These are phyloP conservation scores for Chondrostereum purpureum DNA, from an alignment of 1,284 basidiomycete genomes.

Conservation along the genomic window DNA sequence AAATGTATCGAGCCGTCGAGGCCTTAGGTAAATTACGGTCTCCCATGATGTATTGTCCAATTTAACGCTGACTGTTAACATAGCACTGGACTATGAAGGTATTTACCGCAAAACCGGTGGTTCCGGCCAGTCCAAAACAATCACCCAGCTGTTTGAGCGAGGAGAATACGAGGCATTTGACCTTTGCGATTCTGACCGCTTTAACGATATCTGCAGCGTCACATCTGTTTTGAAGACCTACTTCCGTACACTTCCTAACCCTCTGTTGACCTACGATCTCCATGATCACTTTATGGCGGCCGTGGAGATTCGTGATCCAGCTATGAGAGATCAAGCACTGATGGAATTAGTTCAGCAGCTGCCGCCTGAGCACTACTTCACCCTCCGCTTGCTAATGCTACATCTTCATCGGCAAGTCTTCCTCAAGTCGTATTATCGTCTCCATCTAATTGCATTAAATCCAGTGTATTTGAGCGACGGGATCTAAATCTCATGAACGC, in stretches of 20 bases:
- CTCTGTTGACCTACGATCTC: conserved; percentile 85
- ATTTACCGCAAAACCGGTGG: conserved; percentile 98
- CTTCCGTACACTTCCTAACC: conserved; percentile 87
- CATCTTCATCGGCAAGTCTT: conserved; percentile 81
- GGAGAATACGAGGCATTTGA: conserved; percentile 88
- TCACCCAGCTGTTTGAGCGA: conserved; percentile 92
- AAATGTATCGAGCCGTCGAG: conserved; percentile 96
- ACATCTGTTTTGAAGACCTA: conserved; percentile 97
- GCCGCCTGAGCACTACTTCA: conserved; percentile 84
- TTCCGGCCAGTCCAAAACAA: conserved; percentile 84
- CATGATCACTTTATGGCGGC: conserved; percentile 87
- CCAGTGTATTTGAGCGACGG: conserved; percentile 63
- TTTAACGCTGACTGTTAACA: conserved; percentile 3
- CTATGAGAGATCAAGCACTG: conserved; percentile 56
- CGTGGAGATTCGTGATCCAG: conserved; percentile 61
- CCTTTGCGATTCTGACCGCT: conserved; percentile 78
- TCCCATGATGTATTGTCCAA: not conserved
- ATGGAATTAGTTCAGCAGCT: conserved; percentile 71
- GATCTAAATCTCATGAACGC: conserved; percentile 90
- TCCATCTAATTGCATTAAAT: conserved; percentile 8
- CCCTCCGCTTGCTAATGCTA: conserved; percentile 76
- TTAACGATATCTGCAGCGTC: conserved; percentile 96
- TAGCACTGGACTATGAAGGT: conserved; percentile 88
- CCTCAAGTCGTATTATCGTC: too few relatives aligned
- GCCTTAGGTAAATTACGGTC: conserved; percentile 52